These are phyloP conservation scores for Cupressus sempervirens DNA, from an alignment of 75 land plant genomes.

Conservation along the genomic window DNA sequence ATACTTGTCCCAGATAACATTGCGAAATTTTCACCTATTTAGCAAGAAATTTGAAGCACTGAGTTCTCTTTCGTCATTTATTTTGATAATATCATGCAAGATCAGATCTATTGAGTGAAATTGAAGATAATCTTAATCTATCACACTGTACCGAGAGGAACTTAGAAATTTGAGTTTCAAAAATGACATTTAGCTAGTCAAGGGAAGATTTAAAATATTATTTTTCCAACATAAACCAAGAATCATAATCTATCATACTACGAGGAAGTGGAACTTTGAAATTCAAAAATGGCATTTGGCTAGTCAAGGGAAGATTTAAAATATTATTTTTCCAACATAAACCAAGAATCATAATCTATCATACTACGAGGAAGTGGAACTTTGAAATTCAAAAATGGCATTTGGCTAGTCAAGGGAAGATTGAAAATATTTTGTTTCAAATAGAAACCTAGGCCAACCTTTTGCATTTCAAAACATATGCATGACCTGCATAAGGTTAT, in stretches of 20 bases:
- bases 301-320: too few relatives aligned
- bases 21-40: constrained; percentile 83
- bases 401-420: neutral
- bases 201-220: too few relatives aligned
- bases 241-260: neutral
- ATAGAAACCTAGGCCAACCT: neutral
- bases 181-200: constrained; percentile 34
- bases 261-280: neutral
- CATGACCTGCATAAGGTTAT: neutral
- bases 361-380: neutral
- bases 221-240: too few relatives aligned
- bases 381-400: neutral
- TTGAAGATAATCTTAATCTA: too few relatives aligned
- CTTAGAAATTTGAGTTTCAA: too few relatives aligned
- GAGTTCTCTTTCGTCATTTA: neutral
- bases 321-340: too few relatives aligned
- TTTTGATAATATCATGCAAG: neutral
- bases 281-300: neutral
- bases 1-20: constrained; percentile 98
- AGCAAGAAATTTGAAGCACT: neutral
- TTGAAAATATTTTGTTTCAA: neutral
- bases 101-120: too few relatives aligned
- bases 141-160: too few relatives aligned
- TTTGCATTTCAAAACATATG: constrained; percentile 3
- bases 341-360: too few relatives aligned